Percentiles rank a stretch among this genome's conserved stretches.
Evolutionary conservation across 495 filamentous ascomycete genomes (phyloP).

Genomic region (Podospora tetraspora): DNA sequence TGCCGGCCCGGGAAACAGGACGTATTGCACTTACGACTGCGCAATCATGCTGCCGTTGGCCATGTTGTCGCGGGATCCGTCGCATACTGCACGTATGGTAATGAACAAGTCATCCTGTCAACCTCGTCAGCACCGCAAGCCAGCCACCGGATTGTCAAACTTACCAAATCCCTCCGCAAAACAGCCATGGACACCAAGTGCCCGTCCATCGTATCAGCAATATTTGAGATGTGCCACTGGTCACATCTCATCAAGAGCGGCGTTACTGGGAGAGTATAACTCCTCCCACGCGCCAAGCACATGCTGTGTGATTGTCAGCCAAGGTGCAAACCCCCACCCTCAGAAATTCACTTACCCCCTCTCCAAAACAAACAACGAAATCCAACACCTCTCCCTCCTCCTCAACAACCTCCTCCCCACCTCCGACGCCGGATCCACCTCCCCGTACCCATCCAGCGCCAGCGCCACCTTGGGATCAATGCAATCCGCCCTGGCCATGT

Average conservation of each 20-base stretch:
- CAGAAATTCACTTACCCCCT: constrained; percentile 45
- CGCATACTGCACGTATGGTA: constrained; percentile 57
- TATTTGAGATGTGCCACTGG: constrained; percentile 56
- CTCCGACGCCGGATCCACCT: constrained; percentile 55
- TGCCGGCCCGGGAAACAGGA: neutral
- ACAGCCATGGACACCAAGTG: constrained; percentile 64
- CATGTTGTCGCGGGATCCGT: constrained; percentile 44
- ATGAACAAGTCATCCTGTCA: constrained; percentile 54
- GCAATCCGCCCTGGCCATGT: constrained; percentile 56
- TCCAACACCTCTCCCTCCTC: constrained; percentile 62
- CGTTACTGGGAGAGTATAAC: constrained; percentile 60
- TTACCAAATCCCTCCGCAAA: constrained; percentile 59
- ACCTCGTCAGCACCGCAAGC: constrained; percentile 12
- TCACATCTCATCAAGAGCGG: constrained; percentile 61
- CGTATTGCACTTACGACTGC: constrained; percentile 42
- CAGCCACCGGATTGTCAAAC: constrained; percentile 6
- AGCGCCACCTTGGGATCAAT: constrained; percentile 60
- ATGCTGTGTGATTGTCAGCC: constrained; percentile 42
- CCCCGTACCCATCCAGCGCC: constrained; percentile 60
- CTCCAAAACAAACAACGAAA: constrained; percentile 68
- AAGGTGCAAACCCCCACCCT: neutral
- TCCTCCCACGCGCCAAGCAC: constrained; percentile 62
- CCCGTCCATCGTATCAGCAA: constrained; percentile 62
- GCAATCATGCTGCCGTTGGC: constrained; percentile 50
- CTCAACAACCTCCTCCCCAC: constrained; percentile 55